These are phyloP conservation scores for Saccharomyces paradoxus DNA, from an alignment of 805 yeast species.

Conservation along the genomic window DNA sequence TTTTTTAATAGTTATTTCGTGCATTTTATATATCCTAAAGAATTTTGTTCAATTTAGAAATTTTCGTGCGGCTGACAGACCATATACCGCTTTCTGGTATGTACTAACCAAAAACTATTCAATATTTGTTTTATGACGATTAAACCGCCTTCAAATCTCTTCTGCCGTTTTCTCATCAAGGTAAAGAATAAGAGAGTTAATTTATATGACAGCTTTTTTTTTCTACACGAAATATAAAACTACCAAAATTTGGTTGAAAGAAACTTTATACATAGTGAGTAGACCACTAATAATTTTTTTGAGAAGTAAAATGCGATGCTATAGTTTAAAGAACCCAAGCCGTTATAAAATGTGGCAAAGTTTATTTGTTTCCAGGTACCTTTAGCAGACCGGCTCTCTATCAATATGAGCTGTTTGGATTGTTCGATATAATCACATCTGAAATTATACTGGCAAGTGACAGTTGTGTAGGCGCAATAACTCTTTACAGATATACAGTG, in stretches of 20 bases:
- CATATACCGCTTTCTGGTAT: too few relatives aligned
- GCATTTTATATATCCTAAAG: background rate
- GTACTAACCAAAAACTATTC: too few relatives aligned
- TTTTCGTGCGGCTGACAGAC: background rate
- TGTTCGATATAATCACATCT: background rate
- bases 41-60: background rate
- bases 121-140: too few relatives aligned
- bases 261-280: too few relatives aligned
- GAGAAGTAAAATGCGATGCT: too few relatives aligned
- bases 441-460: background rate
- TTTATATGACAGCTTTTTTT: too few relatives aligned
- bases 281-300: too few relatives aligned
- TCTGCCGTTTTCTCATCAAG: background rate
- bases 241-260: too few relatives aligned
- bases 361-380: background rate
- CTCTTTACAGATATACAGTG: conserved; percentile 60
- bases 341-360: background rate
- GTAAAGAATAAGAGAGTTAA: too few relatives aligned
- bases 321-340: too few relatives aligned
- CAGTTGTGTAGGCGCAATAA: conserved; percentile 33
- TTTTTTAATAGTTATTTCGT: background rate
- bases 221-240: too few relatives aligned
- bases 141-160: background rate
- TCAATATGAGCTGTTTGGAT: background rate
- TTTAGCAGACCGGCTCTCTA: too few relatives aligned